Base-by-base conservation (phyloP, 2,329 filamentous ascomycete species). In the Epicoccum nigrum region DNA sequence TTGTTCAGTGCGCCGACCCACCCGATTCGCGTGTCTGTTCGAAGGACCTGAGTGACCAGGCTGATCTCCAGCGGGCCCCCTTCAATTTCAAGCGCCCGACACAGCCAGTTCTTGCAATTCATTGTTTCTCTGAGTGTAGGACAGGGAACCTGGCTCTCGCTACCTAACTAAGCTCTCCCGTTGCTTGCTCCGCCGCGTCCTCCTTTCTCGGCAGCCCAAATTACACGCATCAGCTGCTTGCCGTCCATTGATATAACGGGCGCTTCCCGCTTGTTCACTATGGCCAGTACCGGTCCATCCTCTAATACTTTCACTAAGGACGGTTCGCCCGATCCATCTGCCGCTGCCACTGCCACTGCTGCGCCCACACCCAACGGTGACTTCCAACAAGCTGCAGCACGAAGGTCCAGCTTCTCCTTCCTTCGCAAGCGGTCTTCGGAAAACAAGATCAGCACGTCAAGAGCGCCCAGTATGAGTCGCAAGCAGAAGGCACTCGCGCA, bases 401-500 rank as follows among this genome's bases (percentile, higher is more conserved):
- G 45, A 21, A 30, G 45, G 20, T 54, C 51, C 28, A 54, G 51
- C 40, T 54, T 54, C 40, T 48, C 44, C 7, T 54, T 54, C 35
- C 45, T 54, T n/a, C 51, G 51, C 15, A 48, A 49, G n/a, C 44
- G 45, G 15, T 52, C 49, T 23, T 52, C 49, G 9, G 49, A 52
- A 21, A 47, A 42, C 38, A 47, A 51, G 46, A 51, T 44, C 28
- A 45, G 30, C 40, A 41, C 51, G 17, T 45, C 44, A 28, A 25
- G 51, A 40, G 51, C 44, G 12, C 44, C 44, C 39, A 54, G 57
- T 41, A 74, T 75, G 72, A 85, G 81, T 73, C 87, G 85, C 77
- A 79, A 78, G 67, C 80, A 84, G 73, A 82, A 74, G 69, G 75
- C 71, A 49, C 77, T 74, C 30, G 70, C 68, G 54, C 72, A 76